A percentile compares a stretch with the other conserved stretches of the same genome.
phyloP scores from a whole-genome alignment of 2,329 filamentous ascomycete genomes.

The Fusarium floridanum region DNA sequence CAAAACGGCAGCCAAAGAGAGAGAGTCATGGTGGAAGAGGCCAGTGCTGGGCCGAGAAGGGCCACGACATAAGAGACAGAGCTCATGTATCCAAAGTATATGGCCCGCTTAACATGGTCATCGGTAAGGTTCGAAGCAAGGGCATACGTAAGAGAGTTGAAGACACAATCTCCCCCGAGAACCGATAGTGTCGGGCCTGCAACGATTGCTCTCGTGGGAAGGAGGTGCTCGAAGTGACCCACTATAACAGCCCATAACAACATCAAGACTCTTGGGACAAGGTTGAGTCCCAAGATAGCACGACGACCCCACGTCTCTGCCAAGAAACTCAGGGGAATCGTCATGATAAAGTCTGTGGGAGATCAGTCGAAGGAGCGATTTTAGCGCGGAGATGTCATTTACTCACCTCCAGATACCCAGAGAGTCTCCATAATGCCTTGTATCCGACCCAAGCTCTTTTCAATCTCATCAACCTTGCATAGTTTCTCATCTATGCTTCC shows the following conservation, averaged over 20 bases:
- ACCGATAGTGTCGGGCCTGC: slow-evolving; percentile 58
- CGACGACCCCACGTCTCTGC: slow-evolving; percentile 59
- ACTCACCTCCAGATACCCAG: slow-evolving; percentile 62
- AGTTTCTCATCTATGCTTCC: slow-evolving; percentile 62
- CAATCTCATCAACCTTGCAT: slow-evolving; percentile 67
- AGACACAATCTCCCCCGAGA: slow-evolving; percentile 64
- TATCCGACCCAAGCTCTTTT: slow-evolving; percentile 64
- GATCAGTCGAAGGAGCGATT: not conserved
- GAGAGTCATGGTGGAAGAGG: slow-evolving; percentile 60
- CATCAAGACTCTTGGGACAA: slow-evolving; percentile 52
- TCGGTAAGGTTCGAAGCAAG: slow-evolving; percentile 60
- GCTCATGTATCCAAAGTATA: slow-evolving; percentile 65
- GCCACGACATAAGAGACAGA: slow-evolving; percentile 62
- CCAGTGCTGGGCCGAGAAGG: slow-evolving; percentile 60
- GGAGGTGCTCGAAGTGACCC: slow-evolving; percentile 28
- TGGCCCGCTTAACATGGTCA: slow-evolving; percentile 60
- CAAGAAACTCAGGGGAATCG: slow-evolving; percentile 61
- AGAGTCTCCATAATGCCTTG: slow-evolving; percentile 64
- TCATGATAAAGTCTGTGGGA: slow-evolving; percentile 60
- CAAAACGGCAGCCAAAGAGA: slow-evolving; percentile 59
- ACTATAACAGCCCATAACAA: slow-evolving; percentile 43
- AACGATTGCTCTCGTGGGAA: slow-evolving; percentile 51
- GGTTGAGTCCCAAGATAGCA: slow-evolving; percentile 58
- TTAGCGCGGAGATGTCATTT: fast-evolving
- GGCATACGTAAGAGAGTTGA: slow-evolving; percentile 63